These are phyloP conservation scores for Rhexocercosporidium sp. DNA, from an alignment of 2,329 filamentous ascomycete species.

Conservation along the genomic window DNA sequence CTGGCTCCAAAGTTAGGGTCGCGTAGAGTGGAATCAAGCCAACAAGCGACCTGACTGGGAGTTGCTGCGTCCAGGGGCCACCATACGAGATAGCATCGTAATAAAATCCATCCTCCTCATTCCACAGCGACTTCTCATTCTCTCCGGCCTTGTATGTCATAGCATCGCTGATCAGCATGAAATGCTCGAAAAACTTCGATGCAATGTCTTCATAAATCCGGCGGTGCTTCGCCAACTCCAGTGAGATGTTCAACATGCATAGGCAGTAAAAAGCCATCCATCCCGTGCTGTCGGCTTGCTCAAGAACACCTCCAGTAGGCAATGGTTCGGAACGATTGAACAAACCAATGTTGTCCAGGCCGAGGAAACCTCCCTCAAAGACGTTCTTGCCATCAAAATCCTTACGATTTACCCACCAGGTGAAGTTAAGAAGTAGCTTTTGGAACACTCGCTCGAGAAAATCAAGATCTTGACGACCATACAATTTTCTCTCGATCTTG, in stretches of 20 bases:
- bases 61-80: conserved; percentile 88
- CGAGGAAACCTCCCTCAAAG: conserved; percentile 94
- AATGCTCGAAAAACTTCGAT: conserved; percentile 98
- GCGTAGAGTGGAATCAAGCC: conserved; percentile 93
- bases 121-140: conserved; percentile 88
- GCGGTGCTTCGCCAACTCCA: conserved; percentile 93
- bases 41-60: conserved; percentile 90
- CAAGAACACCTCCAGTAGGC: conserved; percentile 89
- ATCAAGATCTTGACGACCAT: conserved; percentile 91
- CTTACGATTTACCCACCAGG: conserved; percentile 99
- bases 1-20: conserved; percentile 89
- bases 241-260: conserved; percentile 94
- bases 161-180: conserved; percentile 96
- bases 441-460: conserved; percentile 97
- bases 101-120: conserved; percentile 96
- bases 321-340: conserved; percentile 97
- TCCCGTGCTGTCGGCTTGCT: conserved; percentile 96
- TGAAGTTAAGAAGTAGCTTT: conserved; percentile 94
- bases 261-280: conserved; percentile 99
- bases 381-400: conserved; percentile 95
- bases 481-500: conserved; percentile 98
- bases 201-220: conserved; percentile 96
- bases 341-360: conserved; percentile 94
- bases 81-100: conserved; percentile 98
- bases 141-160: conserved; percentile 82